phyloP scores from a whole-genome alignment of 495 filamentous ascomycete genomes.

The Trichoderma virens region DNA sequence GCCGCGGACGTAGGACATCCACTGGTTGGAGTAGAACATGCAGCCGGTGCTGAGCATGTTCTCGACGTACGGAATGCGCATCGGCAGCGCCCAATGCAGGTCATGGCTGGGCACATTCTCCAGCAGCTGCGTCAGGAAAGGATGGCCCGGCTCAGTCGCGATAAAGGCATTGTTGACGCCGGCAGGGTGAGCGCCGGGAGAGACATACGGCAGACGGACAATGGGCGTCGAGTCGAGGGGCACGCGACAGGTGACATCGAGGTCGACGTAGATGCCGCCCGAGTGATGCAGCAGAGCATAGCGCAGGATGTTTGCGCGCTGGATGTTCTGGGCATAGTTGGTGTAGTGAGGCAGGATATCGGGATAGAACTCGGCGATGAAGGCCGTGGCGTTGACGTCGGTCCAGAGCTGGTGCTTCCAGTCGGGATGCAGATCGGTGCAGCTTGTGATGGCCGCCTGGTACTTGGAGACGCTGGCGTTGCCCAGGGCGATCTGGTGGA shows the following conservation, averaged over 20 bases:
- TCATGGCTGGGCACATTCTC: conserved; percentile 4
- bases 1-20: not conserved
- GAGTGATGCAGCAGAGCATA: conserved; percentile 31
- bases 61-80: conserved; percentile 4
- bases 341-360: conserved; percentile 3
- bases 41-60: conserved; percentile 5
- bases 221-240: conserved; percentile 25
- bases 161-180: conserved; percentile 6
- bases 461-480: conserved; percentile 5
- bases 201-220: conserved; percentile 31
- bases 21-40: conserved; percentile 9
- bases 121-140: conserved; percentile 3
- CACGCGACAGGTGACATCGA: conserved; percentile 34
- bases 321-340: conserved; percentile 28
- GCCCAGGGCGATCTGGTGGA: conserved; percentile 9
- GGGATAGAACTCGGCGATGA: conserved; percentile 4
- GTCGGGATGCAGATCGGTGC: not conserved
- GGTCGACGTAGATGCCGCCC: conserved; percentile 41
- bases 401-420: conserved; percentile 7
- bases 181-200: conserved; percentile 35
- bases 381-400: conserved; percentile 7
- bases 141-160: not conserved
- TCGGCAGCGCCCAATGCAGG: conserved; percentile 1
- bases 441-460: not conserved
- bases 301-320: conserved; percentile 39